Base-by-base conservation (phyloP, 495 filamentous ascomycete species). In the Amphirosellinia nigrospora region DNA sequence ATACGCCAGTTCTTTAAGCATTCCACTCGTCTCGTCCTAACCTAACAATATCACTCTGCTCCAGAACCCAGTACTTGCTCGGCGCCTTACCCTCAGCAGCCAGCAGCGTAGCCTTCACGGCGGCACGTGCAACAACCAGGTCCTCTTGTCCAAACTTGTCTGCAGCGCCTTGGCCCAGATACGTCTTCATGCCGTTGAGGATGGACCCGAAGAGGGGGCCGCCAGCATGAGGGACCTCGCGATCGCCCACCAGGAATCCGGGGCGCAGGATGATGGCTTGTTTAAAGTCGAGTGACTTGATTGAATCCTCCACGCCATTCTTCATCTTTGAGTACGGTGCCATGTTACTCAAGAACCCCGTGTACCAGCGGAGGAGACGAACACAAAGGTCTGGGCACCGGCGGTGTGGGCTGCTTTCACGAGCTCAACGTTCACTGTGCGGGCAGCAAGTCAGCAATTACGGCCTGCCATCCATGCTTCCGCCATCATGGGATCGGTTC, bases 321-420 rank as follows among this genome's bases (percentile, higher is more conserved):
- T 97, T 97, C 91, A 96, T 94, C 73, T 87, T 84, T 4, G 79
- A 59, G 75, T 95, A 94, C 0, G 88, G 83, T 4, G 88, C 71
- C 0, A 67, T 67, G 38, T 45, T 58, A 59, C 23, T 52, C 9
- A 75, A 6, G 8, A 80, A 1, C 0, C 86, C 86, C 79, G 72
- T 16, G 85, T 84, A 26, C 86, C 86, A 4, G 70, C 77, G 23
- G 83, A 81, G 0, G 91, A 93, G 45, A 93, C 83, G 66, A 94
- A 85, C 2, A 93, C 90, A 73, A 88, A 94, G 41, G 86, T 88
- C 70, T 87, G 86, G 23, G 86, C 83, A 2, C 91, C 91, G 23
- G 86, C 86, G 13, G 85, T 81, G 71, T 85, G 90, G 55, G 92
- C 91, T 0, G 89, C 86, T 58, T 84, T 84, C 21, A 91, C 91